Percentiles rank a stretch among this genome's conserved stretches.
Evolutionary conservation across 441 rosid species (phyloP).

Genomic region (Lepidium campestre): DNA sequence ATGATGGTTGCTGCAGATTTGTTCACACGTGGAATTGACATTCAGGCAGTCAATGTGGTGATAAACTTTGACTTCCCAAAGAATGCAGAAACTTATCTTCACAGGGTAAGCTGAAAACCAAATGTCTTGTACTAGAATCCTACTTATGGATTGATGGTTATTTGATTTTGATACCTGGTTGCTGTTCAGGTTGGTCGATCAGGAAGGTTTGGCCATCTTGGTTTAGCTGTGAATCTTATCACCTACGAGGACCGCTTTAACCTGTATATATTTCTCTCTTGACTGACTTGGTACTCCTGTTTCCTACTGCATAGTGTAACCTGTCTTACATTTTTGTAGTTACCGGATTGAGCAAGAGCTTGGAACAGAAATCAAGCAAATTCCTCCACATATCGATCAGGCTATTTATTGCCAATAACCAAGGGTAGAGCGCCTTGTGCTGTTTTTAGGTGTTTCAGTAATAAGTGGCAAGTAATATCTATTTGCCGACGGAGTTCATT

Average conservation of each 20-base stretch:
- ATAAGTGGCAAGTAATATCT: constrained; percentile 17
- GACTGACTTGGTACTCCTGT: not conserved
- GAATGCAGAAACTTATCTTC: constrained; percentile 94
- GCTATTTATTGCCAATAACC: constrained; percentile 82
- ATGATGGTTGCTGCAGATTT: constrained; percentile 57
- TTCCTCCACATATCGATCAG: constrained; percentile 96
- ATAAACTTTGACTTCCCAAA: constrained; percentile 96
- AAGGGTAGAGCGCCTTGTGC: constrained; percentile 4
- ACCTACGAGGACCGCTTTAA: constrained; percentile 98
- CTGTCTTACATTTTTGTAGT: constrained; percentile 32
- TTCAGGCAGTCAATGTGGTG: constrained; percentile 97
- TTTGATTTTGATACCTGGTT: not conserved
- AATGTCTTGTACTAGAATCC: not conserved
- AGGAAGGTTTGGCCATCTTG: constrained; percentile 99
- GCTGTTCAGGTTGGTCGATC: constrained; percentile 89
- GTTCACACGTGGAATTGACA: constrained; percentile 97
- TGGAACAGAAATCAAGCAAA: constrained; percentile 98
- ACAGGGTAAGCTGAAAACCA: constrained; percentile 52
- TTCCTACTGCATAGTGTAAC: constrained; percentile 3
- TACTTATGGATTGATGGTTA: not conserved
- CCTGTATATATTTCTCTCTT: constrained; percentile 43
- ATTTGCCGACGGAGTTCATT: not conserved
- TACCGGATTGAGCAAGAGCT: constrained; percentile 99
- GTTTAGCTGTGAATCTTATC: constrained; percentile 95
- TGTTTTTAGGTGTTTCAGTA: constrained; percentile 17